Evolutionary conservation across 2,329 filamentous ascomycete species (phyloP).

Genomic region (Gyromitra esculenta): DNA sequence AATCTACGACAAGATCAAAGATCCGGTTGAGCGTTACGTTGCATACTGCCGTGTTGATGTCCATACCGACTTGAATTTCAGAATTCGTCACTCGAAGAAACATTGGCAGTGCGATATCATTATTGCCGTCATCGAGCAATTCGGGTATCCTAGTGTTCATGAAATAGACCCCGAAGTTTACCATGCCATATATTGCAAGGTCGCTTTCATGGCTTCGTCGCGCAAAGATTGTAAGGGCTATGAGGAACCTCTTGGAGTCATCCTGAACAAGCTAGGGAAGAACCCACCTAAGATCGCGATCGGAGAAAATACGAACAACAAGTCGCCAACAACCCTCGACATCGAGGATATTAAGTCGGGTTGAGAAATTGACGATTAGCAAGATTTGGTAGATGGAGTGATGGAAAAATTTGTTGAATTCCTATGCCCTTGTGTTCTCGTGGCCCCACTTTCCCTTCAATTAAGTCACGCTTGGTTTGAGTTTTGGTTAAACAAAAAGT

Average conservation of each 20-base stretch:
- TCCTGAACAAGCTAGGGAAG: conserved; percentile 10
- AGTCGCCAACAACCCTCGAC: neutral
- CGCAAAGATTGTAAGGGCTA: conserved; percentile 47
- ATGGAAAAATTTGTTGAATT: neutral
- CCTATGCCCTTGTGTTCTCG: neutral
- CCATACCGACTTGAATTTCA: conserved; percentile 19
- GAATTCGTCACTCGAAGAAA: conserved; percentile 33
- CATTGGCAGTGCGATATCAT: conserved; percentile 51
- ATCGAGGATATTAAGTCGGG: neutral
- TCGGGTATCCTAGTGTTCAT: conserved; percentile 30
- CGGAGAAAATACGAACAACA: neutral
- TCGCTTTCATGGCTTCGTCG: conserved; percentile 17
- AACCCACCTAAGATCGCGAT: neutral
- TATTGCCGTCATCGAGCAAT: conserved; percentile 35
- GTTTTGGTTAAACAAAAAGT: neutral
- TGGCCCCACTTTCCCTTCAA: neutral
- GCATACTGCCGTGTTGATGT: conserved; percentile 49
- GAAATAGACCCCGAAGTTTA: conserved; percentile 51
- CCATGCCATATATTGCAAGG: conserved; percentile 51
- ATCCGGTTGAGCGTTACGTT: conserved; percentile 47
- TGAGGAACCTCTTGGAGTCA: conserved; percentile 21
- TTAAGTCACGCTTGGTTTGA: neutral
- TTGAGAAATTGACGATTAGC: neutral
- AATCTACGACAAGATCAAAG: conserved; percentile 48
- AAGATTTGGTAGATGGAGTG: neutral